phyloP scores from a whole-genome alignment of 495 filamentous ascomycete genomes.

The Talaromyces proteolyticus region DNA sequence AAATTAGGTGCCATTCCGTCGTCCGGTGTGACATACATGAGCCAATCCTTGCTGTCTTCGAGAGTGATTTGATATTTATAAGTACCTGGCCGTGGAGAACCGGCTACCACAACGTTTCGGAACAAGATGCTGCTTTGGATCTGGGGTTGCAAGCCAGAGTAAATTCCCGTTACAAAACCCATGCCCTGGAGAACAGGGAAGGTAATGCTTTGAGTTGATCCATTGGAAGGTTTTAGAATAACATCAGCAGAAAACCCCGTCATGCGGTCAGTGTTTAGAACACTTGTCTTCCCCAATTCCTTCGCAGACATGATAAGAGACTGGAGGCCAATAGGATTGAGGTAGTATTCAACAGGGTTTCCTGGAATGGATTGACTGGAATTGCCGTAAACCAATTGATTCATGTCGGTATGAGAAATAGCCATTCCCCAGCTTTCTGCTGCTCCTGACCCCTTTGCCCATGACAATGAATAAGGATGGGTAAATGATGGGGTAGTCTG shows the following conservation, averaged over 20 bases:
- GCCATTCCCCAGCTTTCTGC: conserved; percentile 70
- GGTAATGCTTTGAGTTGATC: conserved; percentile 51
- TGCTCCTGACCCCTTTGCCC: conserved; percentile 64
- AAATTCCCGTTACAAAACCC: conserved; percentile 80
- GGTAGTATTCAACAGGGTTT: conserved; percentile 61
- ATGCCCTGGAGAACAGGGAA: conserved; percentile 89
- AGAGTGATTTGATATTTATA: conserved; percentile 72
- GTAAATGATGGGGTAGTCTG: conserved; percentile 70
- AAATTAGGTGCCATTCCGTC: conserved; percentile 41
- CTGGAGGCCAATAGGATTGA: conserved; percentile 78
- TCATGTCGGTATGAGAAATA: conserved; percentile 63
- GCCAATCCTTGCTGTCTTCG: conserved; percentile 70
- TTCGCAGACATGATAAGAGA: conserved; percentile 71
- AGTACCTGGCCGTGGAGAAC: conserved; percentile 52
- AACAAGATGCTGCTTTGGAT: conserved; percentile 73
- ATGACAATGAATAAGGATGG: conserved; percentile 78
- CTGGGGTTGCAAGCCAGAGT: conserved; percentile 60
- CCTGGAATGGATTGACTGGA: conserved; percentile 39
- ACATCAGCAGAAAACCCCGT: conserved; percentile 69
- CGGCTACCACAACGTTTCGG: conserved; percentile 53
- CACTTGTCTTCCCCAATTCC: conserved; percentile 57
- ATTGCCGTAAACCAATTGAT: conserved; percentile 59
- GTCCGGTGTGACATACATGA: conserved; percentile 66
- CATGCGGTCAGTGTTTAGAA: conserved; percentile 56
- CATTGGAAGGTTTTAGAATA: conserved; percentile 50